Conservation (phyloP, 2,329 filamentous ascomycete species). For the Diatrype stigma region DNA sequence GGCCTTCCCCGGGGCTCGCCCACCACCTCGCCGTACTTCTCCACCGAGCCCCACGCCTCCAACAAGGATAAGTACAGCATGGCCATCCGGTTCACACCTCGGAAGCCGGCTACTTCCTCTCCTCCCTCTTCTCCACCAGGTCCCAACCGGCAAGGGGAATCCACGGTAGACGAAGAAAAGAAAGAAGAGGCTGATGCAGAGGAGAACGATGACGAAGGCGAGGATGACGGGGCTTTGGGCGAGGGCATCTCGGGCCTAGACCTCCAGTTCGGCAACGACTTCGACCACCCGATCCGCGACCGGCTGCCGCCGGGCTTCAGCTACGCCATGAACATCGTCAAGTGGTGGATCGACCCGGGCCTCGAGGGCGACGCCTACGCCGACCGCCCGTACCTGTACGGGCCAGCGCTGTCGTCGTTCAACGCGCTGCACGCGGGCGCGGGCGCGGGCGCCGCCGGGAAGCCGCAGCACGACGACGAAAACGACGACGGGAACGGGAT, state of each 20-base stretch:
- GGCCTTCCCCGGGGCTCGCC: slow-evolving; percentile 73
- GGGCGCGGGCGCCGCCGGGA: slow-evolving; percentile 23
- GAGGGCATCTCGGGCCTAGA: slow-evolving; percentile 65
- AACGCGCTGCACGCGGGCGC: slow-evolving; percentile 69
- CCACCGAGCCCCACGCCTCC: slow-evolving; percentile 59
- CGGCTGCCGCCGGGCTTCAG: slow-evolving; percentile 81
- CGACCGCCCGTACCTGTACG: slow-evolving; percentile 82
- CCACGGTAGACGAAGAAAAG: too few relatives aligned
- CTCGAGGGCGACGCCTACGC: slow-evolving; percentile 87
- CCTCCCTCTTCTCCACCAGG: too few relatives aligned
- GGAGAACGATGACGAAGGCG: slow-evolving; percentile 8
- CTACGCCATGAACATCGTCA: slow-evolving; percentile 78
- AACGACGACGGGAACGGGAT: slow-evolving; percentile 44
- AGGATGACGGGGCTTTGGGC: slow-evolving; percentile 23
- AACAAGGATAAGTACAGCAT: slow-evolving; percentile 81
- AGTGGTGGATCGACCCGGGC: slow-evolving; percentile 87
- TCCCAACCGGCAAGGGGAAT: too few relatives aligned
- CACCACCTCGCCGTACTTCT: slow-evolving; percentile 72
- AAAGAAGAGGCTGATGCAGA: slow-evolving; percentile 2
- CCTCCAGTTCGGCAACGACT: slow-evolving; percentile 92
- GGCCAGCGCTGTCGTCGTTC: slow-evolving; percentile 74
- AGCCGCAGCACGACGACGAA: too few relatives aligned
- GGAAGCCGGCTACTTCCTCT: slow-evolving; percentile 30
- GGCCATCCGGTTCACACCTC: slow-evolving; percentile 72
- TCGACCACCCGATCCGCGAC: slow-evolving; percentile 85